Conservation (phyloP, 768 basidiomycete species). For the Crepidotus variabilis region DNA sequence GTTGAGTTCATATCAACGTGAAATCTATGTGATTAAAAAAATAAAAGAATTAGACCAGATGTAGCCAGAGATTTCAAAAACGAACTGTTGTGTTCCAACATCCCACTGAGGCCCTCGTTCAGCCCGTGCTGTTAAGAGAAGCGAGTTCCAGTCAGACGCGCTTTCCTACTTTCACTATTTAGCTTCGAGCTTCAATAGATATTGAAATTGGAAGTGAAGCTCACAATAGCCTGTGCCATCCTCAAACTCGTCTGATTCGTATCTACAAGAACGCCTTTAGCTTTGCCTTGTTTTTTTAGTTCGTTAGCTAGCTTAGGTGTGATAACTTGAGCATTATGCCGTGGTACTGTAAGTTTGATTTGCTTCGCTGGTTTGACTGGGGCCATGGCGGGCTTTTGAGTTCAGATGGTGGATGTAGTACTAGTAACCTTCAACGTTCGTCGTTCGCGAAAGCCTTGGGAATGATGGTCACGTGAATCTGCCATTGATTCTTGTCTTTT, state of each 20-base stretch:
- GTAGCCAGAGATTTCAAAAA: constrained; percentile 10
- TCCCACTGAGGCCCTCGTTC: constrained; percentile 88
- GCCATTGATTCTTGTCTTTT: too few relatives aligned
- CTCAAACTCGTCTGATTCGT: constrained; percentile 62
- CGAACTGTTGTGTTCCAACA: constrained; percentile 80
- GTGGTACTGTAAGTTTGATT: constrained; percentile 65
- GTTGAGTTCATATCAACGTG: constrained; percentile 71
- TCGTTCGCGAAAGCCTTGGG: not conserved
- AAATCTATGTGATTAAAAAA: constrained; percentile 42
- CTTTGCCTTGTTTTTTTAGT: constrained; percentile 52
- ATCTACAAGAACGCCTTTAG: constrained; percentile 48
- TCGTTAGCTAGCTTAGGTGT: constrained; percentile 59
- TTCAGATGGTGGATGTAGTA: too few relatives aligned
- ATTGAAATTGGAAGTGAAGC: constrained; percentile 27
- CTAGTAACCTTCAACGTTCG: too few relatives aligned
- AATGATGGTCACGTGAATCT: not conserved
- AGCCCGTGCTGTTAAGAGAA: constrained; percentile 74
- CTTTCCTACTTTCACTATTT: constrained; percentile 44
- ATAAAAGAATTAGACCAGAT: not conserved
- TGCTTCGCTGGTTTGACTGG: constrained; percentile 52
- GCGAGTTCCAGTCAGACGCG: constrained; percentile 84
- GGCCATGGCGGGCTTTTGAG: constrained; percentile 40
- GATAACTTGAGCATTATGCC: constrained; percentile 72
- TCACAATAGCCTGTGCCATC: constrained; percentile 62
- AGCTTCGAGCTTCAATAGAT: not conserved